Evolutionary conservation across 441 rosid species (phyloP).

Genomic region (Macaranga tanarius): DNA sequence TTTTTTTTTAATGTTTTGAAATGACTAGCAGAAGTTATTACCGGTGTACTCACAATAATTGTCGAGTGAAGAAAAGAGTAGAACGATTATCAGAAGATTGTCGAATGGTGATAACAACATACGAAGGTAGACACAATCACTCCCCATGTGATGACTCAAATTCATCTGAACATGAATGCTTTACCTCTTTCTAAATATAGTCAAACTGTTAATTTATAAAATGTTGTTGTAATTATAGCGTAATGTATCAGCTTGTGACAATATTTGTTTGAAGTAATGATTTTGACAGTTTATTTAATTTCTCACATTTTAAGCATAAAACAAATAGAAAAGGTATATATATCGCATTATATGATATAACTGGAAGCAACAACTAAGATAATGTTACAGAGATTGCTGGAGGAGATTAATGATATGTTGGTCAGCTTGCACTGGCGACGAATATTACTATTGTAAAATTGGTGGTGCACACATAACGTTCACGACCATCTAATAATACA

Average conservation of each 20-base stretch:
- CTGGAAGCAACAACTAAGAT: too few species aligned
- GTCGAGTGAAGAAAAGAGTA: slow-evolving; percentile 94
- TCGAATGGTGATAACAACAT: slow-evolving; percentile 96
- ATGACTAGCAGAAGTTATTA: slow-evolving; percentile 68
- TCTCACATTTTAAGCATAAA: not conserved
- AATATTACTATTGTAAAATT: too few species aligned
- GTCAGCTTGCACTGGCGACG: too few species aligned
- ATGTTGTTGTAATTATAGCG: not conserved
- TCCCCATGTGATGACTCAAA: slow-evolving; percentile 79
- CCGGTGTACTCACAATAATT: slow-evolving; percentile 80
- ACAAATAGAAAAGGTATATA: too few species aligned
- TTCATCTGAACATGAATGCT: slow-evolving; percentile 78
- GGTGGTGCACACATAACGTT: too few species aligned
- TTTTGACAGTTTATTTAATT: not conserved
- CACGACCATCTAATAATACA: too few species aligned
- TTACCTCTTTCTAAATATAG: slow-evolving; percentile 51
- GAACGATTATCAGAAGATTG: slow-evolving; percentile 91
- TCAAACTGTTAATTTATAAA: not conserved
- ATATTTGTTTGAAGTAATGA: not conserved
- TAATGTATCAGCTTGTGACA: slow-evolving; percentile 14
- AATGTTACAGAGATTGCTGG: too few species aligned
- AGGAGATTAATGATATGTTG: too few species aligned
- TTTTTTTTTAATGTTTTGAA: not conserved
- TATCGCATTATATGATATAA: too few species aligned
- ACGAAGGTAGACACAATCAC: slow-evolving; percentile 97